Evolutionary conservation across 495 filamentous ascomycete genomes (phyloP), one percentile per base, ranked within the genome.

Genomic region (Massariosphaeria phaeospora): DNA sequence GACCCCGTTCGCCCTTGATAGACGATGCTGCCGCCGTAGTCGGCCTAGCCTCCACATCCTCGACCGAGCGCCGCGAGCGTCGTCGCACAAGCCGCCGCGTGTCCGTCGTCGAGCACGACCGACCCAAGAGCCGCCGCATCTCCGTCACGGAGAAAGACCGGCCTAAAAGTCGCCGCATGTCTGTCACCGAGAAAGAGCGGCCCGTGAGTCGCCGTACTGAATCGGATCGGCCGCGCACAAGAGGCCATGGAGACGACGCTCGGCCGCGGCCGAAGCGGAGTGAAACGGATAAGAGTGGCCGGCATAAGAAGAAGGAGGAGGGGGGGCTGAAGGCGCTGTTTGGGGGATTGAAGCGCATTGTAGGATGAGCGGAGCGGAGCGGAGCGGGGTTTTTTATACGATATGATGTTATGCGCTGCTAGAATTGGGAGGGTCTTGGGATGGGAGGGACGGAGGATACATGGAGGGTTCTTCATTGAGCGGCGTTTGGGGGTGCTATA

Each of bases 321-420:
- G 44, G 54, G n/a, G 54, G 49, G n/a, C 3, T 63, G 1, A 55
- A 47, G 13, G 44, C 48, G 5, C 49, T 62, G 15, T 62, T 56
- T 50, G 52, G 52, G 9, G 49, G 54, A 2, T 51, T 63, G 41
- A 63, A 55, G 60, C 54, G 30, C 49, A 63, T 58, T 29, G 54
- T 63, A 10, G 49, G 20, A 17, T 58, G 34, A 34, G 5, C n/a
- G 23, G 17, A 23, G 31, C 29, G 29, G 1, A 18, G 15, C 1
- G 13, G 12, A 23, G 26, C 10, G 7, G 30, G 15, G 11, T 21
- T 33, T 18, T 43, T 17, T 57, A 31, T 5, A 35, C 47, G 40
- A 48, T 57, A 44, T 18, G 34, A 34, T 50, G 2, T 3, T 23
- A 23, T 33, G 38, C 25, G 27, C 13, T 21, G n/a, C n/a, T n/a